phyloP scores from a whole-genome alignment of 176 grass and related monocot species.

The Oryza glumipatula region DNA sequence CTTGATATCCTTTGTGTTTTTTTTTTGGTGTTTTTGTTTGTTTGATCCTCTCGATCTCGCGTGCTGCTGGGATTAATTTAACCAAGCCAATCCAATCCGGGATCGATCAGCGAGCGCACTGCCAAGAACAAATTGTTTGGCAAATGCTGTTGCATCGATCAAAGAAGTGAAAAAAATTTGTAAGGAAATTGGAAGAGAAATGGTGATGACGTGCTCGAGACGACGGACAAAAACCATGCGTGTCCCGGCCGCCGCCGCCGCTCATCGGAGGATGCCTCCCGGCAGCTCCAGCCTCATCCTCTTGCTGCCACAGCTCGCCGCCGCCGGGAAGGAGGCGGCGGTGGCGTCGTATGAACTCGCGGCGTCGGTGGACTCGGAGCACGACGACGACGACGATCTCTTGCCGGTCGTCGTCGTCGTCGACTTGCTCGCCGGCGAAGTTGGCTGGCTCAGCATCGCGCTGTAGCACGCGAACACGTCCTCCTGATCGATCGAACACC shows the following conservation, averaged over 20 bases:
- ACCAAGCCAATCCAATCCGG: constrained; percentile 30
- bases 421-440: not conserved
- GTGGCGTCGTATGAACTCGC: not conserved
- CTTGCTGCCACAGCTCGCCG: constrained; percentile 29
- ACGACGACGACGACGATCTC: constrained; percentile 23
- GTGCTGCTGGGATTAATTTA: constrained; percentile 13
- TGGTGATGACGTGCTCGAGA: not conserved
- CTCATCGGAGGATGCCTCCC: constrained; percentile 26
- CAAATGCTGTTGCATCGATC: constrained; percentile 25
- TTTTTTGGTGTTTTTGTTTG: not conserved
- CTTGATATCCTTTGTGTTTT: not conserved
- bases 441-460: constrained; percentile 41
- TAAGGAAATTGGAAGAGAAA: not conserved
- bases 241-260: constrained; percentile 28
- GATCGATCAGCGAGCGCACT: not conserved
- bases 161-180: constrained; percentile 23
- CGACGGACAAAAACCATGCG: constrained; percentile 32
- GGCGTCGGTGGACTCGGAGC: constrained; percentile 11
- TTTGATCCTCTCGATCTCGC: constrained; percentile 12
- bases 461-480: constrained; percentile 66
- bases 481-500: constrained; percentile 37
- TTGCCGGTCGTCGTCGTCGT: not conserved
- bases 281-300: constrained; percentile 40
- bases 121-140: constrained; percentile 43
- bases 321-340: constrained; percentile 8